phyloP scores from a whole-genome alignment of 148 eudicot species.

The Oxyria digyna region DNA sequence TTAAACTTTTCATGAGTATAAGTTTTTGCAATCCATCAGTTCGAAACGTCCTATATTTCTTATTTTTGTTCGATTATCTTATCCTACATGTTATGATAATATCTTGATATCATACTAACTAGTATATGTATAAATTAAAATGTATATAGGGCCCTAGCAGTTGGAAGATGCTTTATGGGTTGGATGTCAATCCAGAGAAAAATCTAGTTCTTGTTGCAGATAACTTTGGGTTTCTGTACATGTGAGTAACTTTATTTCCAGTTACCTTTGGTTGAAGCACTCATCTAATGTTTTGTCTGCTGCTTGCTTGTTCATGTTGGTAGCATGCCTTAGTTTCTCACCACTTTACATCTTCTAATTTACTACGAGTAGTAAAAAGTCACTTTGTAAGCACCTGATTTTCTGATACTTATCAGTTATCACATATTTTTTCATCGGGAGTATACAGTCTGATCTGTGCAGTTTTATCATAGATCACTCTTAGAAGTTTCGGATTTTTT shows the following conservation, averaged over 20 bases:
- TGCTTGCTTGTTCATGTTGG: neutral
- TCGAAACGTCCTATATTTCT: neutral
- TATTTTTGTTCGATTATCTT: neutral
- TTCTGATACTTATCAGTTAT: neutral
- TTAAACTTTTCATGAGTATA: neutral
- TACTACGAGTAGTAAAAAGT: neutral
- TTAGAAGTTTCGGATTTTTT: neutral
- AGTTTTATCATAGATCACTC: neutral
- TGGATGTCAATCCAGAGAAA: conserved; percentile 75
- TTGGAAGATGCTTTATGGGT: conserved; percentile 94
- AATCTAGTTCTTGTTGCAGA: conserved; percentile 81
- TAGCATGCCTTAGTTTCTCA: neutral
- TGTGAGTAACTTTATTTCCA: conserved; percentile 28
- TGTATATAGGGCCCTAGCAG: conserved; percentile 63
- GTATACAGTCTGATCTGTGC: neutral
- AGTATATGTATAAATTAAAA: neutral
- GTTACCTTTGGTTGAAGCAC: neutral
- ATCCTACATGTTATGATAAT: neutral
- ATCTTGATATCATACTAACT: neutral
- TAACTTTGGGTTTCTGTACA: conserved; percentile 62
- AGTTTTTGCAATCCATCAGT: neutral
- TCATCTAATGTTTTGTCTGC: neutral
- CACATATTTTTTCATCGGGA: neutral
- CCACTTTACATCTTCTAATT: neutral
- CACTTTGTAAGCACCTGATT: neutral